These are phyloP conservation scores for Guyanaporus albipodus DNA, from an alignment of 768 basidiomycete genomes.

Conservation along the genomic window DNA sequence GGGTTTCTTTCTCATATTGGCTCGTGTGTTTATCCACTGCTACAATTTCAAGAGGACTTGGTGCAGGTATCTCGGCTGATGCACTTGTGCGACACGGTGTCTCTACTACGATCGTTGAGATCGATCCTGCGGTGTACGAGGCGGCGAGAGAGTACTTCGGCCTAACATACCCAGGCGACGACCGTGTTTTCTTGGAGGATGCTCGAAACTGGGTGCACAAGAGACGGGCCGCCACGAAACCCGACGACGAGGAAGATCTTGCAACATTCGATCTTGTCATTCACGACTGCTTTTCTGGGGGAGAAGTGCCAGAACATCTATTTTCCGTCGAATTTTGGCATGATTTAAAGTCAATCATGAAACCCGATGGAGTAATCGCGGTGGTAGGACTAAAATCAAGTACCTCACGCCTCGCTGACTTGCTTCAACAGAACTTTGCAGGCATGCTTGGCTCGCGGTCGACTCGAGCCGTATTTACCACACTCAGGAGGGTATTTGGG, in stretches of 20 bases:
- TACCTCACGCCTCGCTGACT: background rate
- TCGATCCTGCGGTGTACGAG: conserved; percentile 86
- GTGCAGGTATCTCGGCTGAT: conserved; percentile 76
- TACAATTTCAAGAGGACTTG: conserved; percentile 65
- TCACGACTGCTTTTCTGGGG: conserved; percentile 94
- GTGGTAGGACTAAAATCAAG: conserved; percentile 52
- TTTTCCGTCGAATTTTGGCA: conserved; percentile 85
- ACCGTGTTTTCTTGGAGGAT: conserved; percentile 69
- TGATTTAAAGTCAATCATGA: conserved; percentile 59
- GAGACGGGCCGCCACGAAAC: conserved; percentile 32
- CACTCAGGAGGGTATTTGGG: conserved; percentile 65
- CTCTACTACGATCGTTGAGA: conserved; percentile 82
- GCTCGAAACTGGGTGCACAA: conserved; percentile 65
- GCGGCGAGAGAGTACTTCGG: conserved; percentile 80
- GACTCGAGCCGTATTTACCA: conserved; percentile 62
- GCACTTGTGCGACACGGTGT: conserved; percentile 68
- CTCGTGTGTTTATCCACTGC: background rate
- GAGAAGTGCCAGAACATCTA: conserved; percentile 80
- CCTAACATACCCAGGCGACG: conserved; percentile 58
- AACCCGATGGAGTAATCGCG: conserved; percentile 69
- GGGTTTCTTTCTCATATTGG: conserved; percentile 5
- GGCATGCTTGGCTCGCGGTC: conserved; percentile 63
- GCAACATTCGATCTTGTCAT: conserved; percentile 63
- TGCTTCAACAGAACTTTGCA: conserved; percentile 66
- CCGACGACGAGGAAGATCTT: conserved; percentile 8